These are phyloP conservation scores for Spergularia azorica DNA, from an alignment of 179 eudicot genomes.

Conservation along the genomic window DNA sequence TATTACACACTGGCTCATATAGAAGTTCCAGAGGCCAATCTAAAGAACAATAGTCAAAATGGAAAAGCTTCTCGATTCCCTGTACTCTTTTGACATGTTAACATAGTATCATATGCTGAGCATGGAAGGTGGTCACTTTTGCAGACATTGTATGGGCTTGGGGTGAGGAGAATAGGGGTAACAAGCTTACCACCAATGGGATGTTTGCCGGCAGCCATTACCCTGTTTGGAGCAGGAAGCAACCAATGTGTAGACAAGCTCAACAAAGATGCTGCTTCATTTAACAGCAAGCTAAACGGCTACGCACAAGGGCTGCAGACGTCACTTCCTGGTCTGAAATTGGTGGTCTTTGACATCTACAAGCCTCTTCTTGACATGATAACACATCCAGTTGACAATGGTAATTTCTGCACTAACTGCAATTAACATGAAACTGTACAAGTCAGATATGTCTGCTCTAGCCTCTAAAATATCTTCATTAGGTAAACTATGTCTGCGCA, in stretches of 20 bases:
- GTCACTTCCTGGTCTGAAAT: conserved; percentile 49
- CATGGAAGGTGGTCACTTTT: background rate
- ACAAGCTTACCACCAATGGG: conserved; percentile 83
- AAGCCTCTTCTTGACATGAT: conserved; percentile 68
- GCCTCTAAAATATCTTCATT: too few species aligned
- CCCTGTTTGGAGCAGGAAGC: conserved; percentile 65
- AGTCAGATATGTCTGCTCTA: too few species aligned
- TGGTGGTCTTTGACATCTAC: conserved; percentile 73
- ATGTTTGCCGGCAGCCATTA: conserved; percentile 79
- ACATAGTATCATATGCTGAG: background rate
- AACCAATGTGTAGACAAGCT: conserved; percentile 60
- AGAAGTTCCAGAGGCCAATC: background rate
- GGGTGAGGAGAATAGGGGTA: conserved; percentile 80
- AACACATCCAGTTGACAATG: conserved; percentile 55
- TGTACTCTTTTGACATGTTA: background rate
- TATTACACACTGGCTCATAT: background rate
- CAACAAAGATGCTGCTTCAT: conserved; percentile 61
- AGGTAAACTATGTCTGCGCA: too few species aligned
- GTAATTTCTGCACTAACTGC: conserved; percentile 40
- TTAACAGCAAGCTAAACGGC: conserved; percentile 64
- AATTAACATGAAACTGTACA: conserved; percentile 1
- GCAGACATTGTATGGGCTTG: conserved; percentile 64
- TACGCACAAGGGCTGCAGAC: conserved; percentile 54
- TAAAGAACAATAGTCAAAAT: background rate
- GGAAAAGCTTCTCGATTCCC: background rate